These are phyloP conservation scores for Mycena sanguinolenta DNA, from an alignment of 768 basidiomycete genomes.

Conservation along the genomic window DNA sequence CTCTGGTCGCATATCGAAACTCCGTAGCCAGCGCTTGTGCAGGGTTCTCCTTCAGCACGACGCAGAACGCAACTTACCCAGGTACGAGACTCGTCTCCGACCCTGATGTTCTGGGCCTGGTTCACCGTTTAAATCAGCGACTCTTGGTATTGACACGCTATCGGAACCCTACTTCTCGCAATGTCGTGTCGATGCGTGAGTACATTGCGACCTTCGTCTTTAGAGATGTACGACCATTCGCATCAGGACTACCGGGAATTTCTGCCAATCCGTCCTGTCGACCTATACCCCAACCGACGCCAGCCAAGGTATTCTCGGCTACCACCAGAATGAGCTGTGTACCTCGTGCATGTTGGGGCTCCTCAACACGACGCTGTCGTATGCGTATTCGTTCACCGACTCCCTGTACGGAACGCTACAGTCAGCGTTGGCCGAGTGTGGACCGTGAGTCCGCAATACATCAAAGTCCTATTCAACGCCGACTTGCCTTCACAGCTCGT, in stretches of 20 bases:
- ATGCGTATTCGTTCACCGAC: background rate
- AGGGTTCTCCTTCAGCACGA: background rate
- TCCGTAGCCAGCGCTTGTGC: background rate
- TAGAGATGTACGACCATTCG: too few species aligned
- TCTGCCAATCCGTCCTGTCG: background rate
- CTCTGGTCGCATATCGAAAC: background rate
- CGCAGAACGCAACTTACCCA: background rate
- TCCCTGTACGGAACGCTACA: background rate
- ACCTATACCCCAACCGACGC: constrained; percentile 1
- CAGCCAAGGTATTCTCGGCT: constrained; percentile 2
- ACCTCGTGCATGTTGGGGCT: background rate
- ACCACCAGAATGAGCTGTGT: background rate
- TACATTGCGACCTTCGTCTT: too few species aligned
- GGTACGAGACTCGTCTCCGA: background rate
- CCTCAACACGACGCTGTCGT: background rate
- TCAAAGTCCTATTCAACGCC: too few species aligned
- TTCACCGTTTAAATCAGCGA: background rate
- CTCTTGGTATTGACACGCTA: constrained; percentile 4
- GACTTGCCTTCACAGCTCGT: too few species aligned
- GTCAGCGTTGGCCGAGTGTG: background rate
- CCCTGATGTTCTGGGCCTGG: background rate
- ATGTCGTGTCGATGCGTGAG: too few species aligned
- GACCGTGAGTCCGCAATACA: background rate
- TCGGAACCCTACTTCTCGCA: too few species aligned
- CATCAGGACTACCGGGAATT: constrained; percentile 2